Conservation (phyloP, 2,329 filamentous ascomycete species). For the Monilinia fructicola region DNA sequence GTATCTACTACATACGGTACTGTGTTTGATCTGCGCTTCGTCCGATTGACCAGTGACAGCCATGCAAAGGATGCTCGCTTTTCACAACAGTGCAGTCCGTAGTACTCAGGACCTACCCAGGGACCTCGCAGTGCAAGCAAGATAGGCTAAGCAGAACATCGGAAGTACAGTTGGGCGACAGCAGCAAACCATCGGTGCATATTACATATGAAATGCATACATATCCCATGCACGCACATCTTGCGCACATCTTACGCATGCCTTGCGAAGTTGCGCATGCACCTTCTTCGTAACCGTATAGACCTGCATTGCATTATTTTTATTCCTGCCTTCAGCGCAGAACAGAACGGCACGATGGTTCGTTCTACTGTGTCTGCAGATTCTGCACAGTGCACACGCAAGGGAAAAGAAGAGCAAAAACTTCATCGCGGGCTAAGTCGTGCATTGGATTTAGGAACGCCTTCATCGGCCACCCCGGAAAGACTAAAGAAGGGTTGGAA, state of each 20-base stretch:
- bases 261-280: no score
- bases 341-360: neutral
- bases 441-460: conserved; percentile 10
- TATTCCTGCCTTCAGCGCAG: conserved; percentile 13
- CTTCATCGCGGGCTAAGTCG: neutral
- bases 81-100: conserved; percentile 12
- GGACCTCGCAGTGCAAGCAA: no score
- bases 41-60: conserved; percentile 1
- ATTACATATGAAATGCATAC: no score
- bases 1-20: no score
- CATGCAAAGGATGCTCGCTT: neutral
- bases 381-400: no score
- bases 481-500: conserved; percentile 1
- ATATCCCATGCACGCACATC: no score
- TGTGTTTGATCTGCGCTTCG: neutral
- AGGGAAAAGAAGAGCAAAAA: neutral
- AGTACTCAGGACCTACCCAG: no score
- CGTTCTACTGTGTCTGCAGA: no score
- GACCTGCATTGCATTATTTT: neutral
- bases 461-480: conserved; percentile 16
- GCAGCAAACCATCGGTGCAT: neutral
- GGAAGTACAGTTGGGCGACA: no score
- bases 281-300: conserved; percentile 3
- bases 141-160: no score
- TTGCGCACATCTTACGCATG: neutral